Percentiles rank a stretch among this genome's conserved stretches.
Evolutionary conservation across 768 basidiomycete species (phyloP).

Genomic region (Austroboletus festivus): DNA sequence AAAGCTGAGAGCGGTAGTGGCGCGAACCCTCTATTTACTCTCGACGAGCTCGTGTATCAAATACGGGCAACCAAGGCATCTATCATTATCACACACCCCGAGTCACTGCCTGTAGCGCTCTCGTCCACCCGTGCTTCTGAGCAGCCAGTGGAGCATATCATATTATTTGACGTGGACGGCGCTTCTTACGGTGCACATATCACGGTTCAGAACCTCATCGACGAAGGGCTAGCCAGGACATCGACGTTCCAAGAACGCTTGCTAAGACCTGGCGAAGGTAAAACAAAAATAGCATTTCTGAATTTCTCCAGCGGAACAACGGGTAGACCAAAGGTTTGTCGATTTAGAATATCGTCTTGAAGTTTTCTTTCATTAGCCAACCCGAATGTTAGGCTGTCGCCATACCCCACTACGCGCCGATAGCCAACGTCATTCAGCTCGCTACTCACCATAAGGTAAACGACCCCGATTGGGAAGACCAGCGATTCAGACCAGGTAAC

Average conservation of each 20-base stretch:
- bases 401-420: slow-evolving; percentile 56
- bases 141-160: slow-evolving; percentile 42
- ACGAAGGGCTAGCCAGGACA: slow-evolving; percentile 42
- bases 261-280: slow-evolving; percentile 57
- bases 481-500: slow-evolving; percentile 59
- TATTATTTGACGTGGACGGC: slow-evolving; percentile 36
- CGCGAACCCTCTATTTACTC: slow-evolving; percentile 59
- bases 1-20: slow-evolving; percentile 37
- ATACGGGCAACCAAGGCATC: slow-evolving; percentile 45
- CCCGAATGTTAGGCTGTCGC: slow-evolving; percentile 46
- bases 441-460: slow-evolving; percentile 52
- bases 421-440: slow-evolving; percentile 62
- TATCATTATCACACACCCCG: slow-evolving; percentile 48
- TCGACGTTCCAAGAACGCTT: slow-evolving; percentile 46
- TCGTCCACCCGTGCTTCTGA: slow-evolving; percentile 42
- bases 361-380: background rate
- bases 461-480: slow-evolving; percentile 42
- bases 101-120: slow-evolving; percentile 40
- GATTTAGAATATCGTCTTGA: background rate
- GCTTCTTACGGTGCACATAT: slow-evolving; percentile 13
- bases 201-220: slow-evolving; percentile 47
- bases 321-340: slow-evolving; percentile 63
- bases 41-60: slow-evolving; percentile 58
- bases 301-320: slow-evolving; percentile 78
- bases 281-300: slow-evolving; percentile 65